phyloP scores from a whole-genome alignment of 2,329 filamentous ascomycete genomes.

The Alternaria sp. region DNA sequence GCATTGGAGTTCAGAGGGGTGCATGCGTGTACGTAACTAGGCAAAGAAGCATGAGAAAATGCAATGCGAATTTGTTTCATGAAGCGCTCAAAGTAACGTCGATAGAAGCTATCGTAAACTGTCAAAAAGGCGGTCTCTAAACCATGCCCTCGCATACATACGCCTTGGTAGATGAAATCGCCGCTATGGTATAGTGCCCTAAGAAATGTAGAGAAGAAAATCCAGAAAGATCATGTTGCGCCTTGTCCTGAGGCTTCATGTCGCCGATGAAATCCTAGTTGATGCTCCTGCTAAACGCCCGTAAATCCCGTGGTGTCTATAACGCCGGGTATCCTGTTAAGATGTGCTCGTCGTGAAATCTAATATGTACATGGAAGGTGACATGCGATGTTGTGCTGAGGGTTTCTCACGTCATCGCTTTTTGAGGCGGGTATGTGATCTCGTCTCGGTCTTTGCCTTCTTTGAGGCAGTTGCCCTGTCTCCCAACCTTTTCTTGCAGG shows the following conservation, averaged over 20 bases:
- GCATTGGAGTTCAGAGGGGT: neutral
- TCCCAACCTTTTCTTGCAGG: constrained; percentile 47
- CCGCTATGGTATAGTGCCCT: neutral
- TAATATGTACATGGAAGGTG: constrained; percentile 9
- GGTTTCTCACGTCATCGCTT: constrained; percentile 13
- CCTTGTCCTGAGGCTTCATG: neutral
- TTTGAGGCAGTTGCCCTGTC: constrained; percentile 48
- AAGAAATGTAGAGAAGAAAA: neutral
- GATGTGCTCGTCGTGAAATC: constrained; percentile 7
- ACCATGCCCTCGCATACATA: neutral
- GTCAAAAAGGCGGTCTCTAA: neutral
- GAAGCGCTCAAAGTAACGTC: neutral
- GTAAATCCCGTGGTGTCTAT: neutral
- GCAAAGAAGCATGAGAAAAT: neutral
- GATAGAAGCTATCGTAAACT: neutral
- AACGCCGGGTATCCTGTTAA: neutral
- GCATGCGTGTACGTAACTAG: neutral
- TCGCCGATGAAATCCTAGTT: neutral
- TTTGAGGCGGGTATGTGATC: constrained; percentile 11
- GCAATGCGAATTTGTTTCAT: neutral
- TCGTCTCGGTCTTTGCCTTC: constrained; percentile 23
- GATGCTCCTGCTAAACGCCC: neutral
- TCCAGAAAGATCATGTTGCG: neutral
- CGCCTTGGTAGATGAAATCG: constrained; percentile 2
- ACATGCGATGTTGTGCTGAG: neutral